Evolutionary conservation across 257 asterid species (phyloP), one percentile per base, ranked within the genome.

Genomic region (Datura wrightii): DNA sequence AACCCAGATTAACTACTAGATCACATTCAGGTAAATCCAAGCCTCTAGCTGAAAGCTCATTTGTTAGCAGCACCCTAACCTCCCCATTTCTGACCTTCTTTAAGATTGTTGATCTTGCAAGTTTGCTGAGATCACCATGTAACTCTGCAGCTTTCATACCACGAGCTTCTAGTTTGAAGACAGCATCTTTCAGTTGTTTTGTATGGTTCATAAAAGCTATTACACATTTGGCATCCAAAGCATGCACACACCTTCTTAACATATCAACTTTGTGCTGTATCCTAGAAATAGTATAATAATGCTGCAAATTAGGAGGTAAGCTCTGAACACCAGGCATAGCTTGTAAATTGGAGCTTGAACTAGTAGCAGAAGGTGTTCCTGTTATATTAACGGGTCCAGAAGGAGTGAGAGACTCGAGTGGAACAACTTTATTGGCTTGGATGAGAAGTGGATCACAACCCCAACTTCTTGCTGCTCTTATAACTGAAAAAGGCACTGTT

Each of bases 11-110:
- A 62, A 97, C 99, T 37, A 97, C 99, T 71, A 97, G 98, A 86
- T 97, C 98, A 83, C 99, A 97, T 85, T 95, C 99, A 3, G 98
- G 95, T 24, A 97, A 85, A 88, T 97, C 99, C 81, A 97, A 91
- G 83, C 99, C 98, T 86, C 99, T 91, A 8, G 99, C 99, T 18
- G 98, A 95, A 19, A 97, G 98, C 89, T 97, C 99, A 76, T 91
- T 97, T 11, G 99, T 97, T 85, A 97, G 31, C 87, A 97, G 84
- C 69, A 97, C 97, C 85, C 97, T 92, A 53, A 94, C 89, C 44
- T 94, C 97, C 82, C 98, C 97, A 31, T 92, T 86, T 88, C 88
- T 95, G 66, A 97, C 91, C 89, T 82, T 94, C 92, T 93, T 97
- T 48, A 95, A 76, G 83, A 97, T 91, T 31, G 97, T 93, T 60